A percentile compares a stretch with the other conserved stretches of the same genome.
Conservation (phyloP, 352 stramenopile genomes). For the Thalassiosira mediterranea region DNA sequence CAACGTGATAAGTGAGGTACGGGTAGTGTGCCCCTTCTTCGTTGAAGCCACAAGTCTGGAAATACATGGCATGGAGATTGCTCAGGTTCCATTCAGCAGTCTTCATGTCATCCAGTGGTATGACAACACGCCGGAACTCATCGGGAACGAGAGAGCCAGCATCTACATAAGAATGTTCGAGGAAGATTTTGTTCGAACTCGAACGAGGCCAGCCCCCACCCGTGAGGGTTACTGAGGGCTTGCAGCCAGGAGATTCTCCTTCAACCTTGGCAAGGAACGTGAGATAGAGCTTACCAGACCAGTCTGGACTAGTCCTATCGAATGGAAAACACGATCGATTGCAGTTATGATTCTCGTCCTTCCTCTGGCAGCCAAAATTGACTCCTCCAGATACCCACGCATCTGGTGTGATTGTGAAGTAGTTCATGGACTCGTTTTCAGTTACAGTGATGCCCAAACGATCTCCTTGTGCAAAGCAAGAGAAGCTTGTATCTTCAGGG, state of each 20-base stretch:
- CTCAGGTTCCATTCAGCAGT: constrained; percentile 8
- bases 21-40: not conserved
- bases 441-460: constrained; percentile 4
- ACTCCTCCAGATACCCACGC: constrained; percentile 13
- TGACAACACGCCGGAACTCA: constrained; percentile 32
- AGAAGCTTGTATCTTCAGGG: not conserved
- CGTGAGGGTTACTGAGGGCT: constrained; percentile 8
- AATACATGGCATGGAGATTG: constrained; percentile 18
- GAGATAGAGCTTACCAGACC: constrained; percentile 9
- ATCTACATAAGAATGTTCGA: constrained; percentile 30
- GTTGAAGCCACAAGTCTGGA: constrained; percentile 22
- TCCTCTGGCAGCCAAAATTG: constrained; percentile 13
- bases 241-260: not conserved
- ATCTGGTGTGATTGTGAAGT: constrained; percentile 5
- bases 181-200: constrained; percentile 16
- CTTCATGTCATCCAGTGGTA: constrained; percentile 23
- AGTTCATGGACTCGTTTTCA: not conserved
- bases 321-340: constrained; percentile 16
- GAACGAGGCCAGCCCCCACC: constrained; percentile 13
- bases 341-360: constrained; percentile 2
- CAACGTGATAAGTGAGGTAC: constrained; percentile 1
- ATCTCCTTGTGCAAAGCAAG: not conserved
- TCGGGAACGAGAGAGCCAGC: constrained; percentile 6
- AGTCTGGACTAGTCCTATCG: constrained; percentile 10
- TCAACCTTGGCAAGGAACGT: constrained; percentile 28